phyloP scores from a whole-genome alignment of 495 filamentous ascomycete species.

The Xylaria acuta region DNA sequence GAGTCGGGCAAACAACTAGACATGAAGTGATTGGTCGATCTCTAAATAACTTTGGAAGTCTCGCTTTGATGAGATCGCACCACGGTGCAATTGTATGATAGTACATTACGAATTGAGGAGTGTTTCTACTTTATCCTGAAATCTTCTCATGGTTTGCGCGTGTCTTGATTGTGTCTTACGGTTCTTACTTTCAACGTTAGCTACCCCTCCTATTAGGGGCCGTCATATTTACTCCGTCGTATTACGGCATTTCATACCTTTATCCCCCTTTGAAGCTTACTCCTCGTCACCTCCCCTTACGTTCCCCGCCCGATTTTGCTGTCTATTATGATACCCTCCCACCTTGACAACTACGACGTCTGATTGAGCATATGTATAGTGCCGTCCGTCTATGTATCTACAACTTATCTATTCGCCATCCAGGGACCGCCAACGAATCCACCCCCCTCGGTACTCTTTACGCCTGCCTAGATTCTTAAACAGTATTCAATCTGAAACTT shows the following conservation, averaged over 20 bases:
- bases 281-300: neutral
- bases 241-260: neutral
- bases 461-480: too few relatives aligned
- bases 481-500: neutral
- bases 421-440: neutral
- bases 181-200: neutral
- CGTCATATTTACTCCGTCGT: neutral
- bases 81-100: slow-evolving; percentile 30
- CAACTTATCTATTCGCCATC: neutral
- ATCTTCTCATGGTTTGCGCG: neutral
- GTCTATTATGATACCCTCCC: neutral
- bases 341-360: neutral
- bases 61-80: slow-evolving; percentile 11
- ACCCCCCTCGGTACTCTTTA: neutral
- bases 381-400: neutral
- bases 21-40: slow-evolving; percentile 6
- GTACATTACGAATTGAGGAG: slow-evolving; percentile 31
- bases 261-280: neutral
- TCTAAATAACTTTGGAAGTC: slow-evolving; percentile 4
- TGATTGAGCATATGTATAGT: neutral
- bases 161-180: neutral
- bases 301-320: too few relatives aligned
- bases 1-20: neutral
- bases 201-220: neutral
- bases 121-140: slow-evolving; percentile 11